Conservation (phyloP, 2,329 filamentous ascomycete genomes). For the Penicillium sp. region DNA sequence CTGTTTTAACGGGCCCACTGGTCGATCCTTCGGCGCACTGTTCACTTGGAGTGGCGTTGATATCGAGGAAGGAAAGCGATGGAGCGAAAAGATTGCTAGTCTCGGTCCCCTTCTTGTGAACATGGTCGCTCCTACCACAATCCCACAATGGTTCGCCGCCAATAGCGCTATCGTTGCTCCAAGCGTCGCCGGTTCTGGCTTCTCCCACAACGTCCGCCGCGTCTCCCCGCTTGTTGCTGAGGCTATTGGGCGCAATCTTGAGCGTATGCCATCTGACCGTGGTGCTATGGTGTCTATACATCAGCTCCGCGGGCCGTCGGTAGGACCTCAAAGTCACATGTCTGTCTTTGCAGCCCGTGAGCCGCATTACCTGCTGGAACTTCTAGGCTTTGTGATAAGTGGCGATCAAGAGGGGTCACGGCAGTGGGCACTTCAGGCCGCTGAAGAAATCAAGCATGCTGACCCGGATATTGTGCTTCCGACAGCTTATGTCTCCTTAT, state of each 20-base stretch:
- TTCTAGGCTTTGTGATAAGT: conserved; percentile 11
- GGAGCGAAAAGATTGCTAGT: conserved; percentile 16
- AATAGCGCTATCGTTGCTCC: too few species aligned
- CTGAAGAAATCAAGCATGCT: too few species aligned
- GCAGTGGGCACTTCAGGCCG: too few species aligned
- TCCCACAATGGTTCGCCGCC: too few species aligned
- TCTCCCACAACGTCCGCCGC: too few species aligned
- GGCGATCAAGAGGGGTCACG: too few species aligned
- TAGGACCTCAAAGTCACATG: not conserved
- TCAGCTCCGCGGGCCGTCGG: conserved; percentile 17
- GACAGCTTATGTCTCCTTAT: too few species aligned
- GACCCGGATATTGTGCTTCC: too few species aligned
- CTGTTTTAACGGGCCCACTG: conserved; percentile 14
- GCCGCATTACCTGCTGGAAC: conserved; percentile 27
- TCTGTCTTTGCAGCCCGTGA: conserved; percentile 23
- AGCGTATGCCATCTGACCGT: conserved; percentile 5
- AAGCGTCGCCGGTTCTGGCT: too few species aligned
- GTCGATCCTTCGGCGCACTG: conserved; percentile 12
- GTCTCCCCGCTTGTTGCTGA: too few species aligned
- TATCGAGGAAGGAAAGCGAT: conserved; percentile 13
- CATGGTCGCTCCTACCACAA: conserved; percentile 8
- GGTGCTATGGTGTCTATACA: conserved; percentile 22
- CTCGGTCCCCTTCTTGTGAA: conserved; percentile 16
- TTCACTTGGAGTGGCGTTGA: conserved; percentile 18
- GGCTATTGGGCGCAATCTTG: too few species aligned